These are phyloP conservation scores for Xylariaceae sp. DNA, from an alignment of 2,329 filamentous ascomycete species.

Conservation along the genomic window DNA sequence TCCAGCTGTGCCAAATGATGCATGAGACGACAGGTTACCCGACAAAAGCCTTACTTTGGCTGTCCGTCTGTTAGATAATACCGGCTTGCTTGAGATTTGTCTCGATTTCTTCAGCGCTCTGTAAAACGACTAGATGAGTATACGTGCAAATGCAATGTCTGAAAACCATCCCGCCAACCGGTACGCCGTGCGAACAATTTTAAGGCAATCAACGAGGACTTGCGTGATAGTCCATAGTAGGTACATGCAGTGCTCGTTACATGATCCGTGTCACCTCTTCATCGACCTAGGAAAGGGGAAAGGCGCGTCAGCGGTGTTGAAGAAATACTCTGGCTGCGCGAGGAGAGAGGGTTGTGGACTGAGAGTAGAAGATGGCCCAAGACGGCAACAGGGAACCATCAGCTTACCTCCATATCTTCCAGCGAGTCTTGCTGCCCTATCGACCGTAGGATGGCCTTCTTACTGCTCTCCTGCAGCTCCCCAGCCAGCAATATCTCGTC, in stretches of 20 bases:
- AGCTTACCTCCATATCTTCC: conserved; percentile 96
- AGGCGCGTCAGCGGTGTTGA: conserved; percentile 48
- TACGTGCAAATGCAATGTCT: conserved; percentile 24
- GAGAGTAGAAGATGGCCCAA: conserved; percentile 1
- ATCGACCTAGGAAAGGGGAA: conserved; percentile 64
- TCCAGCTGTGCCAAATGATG: too few relatives aligned
- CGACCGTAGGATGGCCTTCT: conserved; percentile 95
- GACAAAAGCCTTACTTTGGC: background rate
- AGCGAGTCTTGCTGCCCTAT: conserved; percentile 97
- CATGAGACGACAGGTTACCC: too few relatives aligned
- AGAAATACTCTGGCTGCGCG: conserved; percentile 7
- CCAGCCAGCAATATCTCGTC: conserved; percentile 93
- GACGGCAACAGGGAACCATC: conserved; percentile 6
- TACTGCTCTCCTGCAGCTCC: conserved; percentile 97
- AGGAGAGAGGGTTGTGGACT: conserved; percentile 18
- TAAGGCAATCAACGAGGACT: conserved; percentile 3
- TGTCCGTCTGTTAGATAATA: conserved; percentile 32
- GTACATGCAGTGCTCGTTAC: conserved; percentile 46
- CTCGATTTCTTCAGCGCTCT: conserved; percentile 33
- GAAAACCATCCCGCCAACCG: conserved; percentile 17
- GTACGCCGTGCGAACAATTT: conserved; percentile 15
- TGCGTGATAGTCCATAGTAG: conserved; percentile 19
- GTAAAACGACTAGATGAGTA: conserved; percentile 28
- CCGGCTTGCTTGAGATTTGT: conserved; percentile 37
- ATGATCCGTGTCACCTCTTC: conserved; percentile 89